Conservation (phyloP, 768 basidiomycete species). For the Russula virescens region DNA sequence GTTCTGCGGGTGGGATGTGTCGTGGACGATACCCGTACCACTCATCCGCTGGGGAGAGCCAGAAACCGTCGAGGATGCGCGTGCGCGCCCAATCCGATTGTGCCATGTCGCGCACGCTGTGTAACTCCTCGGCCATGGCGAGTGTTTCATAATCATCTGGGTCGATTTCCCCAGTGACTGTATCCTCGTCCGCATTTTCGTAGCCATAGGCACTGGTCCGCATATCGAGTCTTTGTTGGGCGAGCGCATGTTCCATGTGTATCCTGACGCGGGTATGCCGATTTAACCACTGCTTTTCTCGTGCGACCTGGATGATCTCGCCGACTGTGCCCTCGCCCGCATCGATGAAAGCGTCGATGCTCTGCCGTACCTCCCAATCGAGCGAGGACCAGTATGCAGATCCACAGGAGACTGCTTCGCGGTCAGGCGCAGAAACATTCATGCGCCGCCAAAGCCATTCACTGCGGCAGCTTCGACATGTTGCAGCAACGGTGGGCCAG, state of each 20-base stretch:
- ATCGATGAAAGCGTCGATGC: slow-evolving; percentile 67
- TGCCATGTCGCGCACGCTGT: slow-evolving; percentile 48
- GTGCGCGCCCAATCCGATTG: slow-evolving; percentile 67
- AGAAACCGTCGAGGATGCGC: slow-evolving; percentile 68
- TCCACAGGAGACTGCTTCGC: slow-evolving; percentile 51
- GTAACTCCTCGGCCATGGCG: slow-evolving; percentile 42
- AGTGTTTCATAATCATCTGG: slow-evolving; percentile 29
- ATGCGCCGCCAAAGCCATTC: slow-evolving; percentile 64
- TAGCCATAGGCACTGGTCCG: slow-evolving; percentile 32
- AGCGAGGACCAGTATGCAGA: slow-evolving; percentile 27
- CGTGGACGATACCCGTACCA: slow-evolving; percentile 44
- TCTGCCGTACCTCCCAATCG: slow-evolving; percentile 66
- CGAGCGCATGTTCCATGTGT: slow-evolving; percentile 62
- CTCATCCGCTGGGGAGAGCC: slow-evolving; percentile 68
- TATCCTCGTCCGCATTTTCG: slow-evolving; percentile 31
- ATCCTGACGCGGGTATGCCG: slow-evolving; percentile 59
- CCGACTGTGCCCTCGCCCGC: slow-evolving; percentile 61
- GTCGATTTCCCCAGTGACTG: slow-evolving; percentile 17
- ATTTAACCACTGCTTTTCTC: slow-evolving; percentile 69
- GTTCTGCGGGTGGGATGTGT: slow-evolving; percentile 27
- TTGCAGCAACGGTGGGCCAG: slow-evolving; percentile 59
- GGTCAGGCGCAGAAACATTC: slow-evolving; percentile 42
- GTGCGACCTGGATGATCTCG: slow-evolving; percentile 54
- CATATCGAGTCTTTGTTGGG: slow-evolving; percentile 42
- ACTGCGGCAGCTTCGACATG: slow-evolving; percentile 59